Base-by-base conservation (phyloP, 345 rosid species). In the Camelina hispida region DNA sequence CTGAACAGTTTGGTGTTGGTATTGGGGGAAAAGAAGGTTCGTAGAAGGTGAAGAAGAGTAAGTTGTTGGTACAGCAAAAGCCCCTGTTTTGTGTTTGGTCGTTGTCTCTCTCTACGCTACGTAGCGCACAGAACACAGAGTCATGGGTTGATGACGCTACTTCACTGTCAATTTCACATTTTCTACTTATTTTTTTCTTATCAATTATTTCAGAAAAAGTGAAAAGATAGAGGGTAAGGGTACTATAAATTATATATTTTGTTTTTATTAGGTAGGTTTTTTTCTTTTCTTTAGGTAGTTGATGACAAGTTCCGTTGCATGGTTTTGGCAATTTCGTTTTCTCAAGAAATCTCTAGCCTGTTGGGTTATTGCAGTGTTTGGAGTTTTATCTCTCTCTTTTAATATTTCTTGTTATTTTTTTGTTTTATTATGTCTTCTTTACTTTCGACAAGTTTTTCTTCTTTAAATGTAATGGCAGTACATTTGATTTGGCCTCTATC, bases 1-100 rank as follows among this genome's bases (percentile, higher is more conserved):
- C 15, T 54, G 64, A 76, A 38, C 65, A 62, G 65, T 76, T 76
- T 47, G 67, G 78, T 60, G 13, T 14, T 28, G 67, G 78, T 60
- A 13, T 14, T 30, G 38, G 30, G 25, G 16, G 37, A 62, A 47
- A 50, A 50, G 62, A 42, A 35, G 7, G 64, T 15, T 10, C 46
- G 73, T 53, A 76, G 80, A 76, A 75, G 74, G 62, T 60, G 73
- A 68, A 76, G 75, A 76, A 54, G 70, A 69, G 70, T 76, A 44
- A 70, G 75, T 76, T 68, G 75, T 76, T 6, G 52, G 75, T 53
- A 69, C 71, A 63, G 66, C 56, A 69, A 48, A 55, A 32, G 57
- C 50, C 1, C 2, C 37, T 7, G 9, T 34, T 32, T 34, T 34
- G 37, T 55, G 80, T 62, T 46, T 69, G 75, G 80, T 76, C 80